Evolutionary conservation across 768 basidiomycete genomes (phyloP).

Genomic region (Nidularia sp.): DNA sequence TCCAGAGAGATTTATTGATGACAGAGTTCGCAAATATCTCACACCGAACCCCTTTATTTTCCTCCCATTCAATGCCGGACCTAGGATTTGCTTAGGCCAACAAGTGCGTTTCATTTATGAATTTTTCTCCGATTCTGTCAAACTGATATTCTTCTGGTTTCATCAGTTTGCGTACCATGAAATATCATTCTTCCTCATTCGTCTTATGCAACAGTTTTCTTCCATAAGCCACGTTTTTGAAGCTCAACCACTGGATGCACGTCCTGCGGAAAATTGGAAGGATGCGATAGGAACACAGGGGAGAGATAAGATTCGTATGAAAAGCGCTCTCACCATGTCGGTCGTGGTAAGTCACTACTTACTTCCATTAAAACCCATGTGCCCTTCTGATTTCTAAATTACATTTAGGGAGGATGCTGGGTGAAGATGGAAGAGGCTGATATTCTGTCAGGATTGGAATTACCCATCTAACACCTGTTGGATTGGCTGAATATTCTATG

Average conservation of each 20-base stretch:
- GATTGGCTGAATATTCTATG: too few species aligned
- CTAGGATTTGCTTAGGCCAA: conserved; percentile 48
- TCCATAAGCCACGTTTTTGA: conserved; percentile 38
- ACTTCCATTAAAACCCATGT: too few species aligned
- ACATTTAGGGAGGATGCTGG: too few species aligned
- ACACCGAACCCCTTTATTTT: conserved; percentile 7
- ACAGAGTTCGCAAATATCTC: conserved; percentile 50
- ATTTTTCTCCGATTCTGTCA: neutral
- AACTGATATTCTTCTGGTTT: neutral
- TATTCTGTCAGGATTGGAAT: too few species aligned
- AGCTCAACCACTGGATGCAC: conserved; percentile 35
- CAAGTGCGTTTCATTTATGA: conserved; percentile 22
- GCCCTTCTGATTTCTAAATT: too few species aligned
- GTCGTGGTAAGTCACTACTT: conserved; percentile 9
- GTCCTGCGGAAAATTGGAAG: conserved; percentile 43
- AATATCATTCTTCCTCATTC: conserved; percentile 23
- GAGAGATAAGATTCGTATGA: conserved; percentile 41
- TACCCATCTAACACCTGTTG: too few species aligned
- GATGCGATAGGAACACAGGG: conserved; percentile 31
- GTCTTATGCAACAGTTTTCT: conserved; percentile 53
- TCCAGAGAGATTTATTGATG: conserved; percentile 65
- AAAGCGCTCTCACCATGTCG: conserved; percentile 51
- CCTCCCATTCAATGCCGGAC: conserved; percentile 16
- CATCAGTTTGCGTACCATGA: conserved; percentile 63
- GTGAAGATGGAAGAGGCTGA: too few species aligned